Evolutionary conservation across 2,329 filamentous ascomycete species (phyloP), one percentile per base, ranked within the genome.

Genomic region (Lasiodiplodia sp.): DNA sequence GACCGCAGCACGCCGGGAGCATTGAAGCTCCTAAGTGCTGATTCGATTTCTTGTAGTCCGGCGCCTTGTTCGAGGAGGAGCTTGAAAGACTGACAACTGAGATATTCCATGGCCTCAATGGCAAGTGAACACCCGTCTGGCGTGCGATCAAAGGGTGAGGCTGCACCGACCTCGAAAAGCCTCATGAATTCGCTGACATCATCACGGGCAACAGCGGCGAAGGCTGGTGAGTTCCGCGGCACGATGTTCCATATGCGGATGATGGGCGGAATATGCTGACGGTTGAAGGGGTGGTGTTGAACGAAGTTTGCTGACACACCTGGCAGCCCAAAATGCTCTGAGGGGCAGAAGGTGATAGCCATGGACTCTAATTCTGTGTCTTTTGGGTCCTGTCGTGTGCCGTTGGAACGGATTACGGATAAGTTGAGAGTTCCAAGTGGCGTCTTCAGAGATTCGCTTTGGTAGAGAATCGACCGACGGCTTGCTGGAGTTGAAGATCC

Each of bases 1-100:
- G 40, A 8, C 16, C 5, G 0, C 18, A 18, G 1, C 16, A 18
- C 6, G 3, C 5, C 4, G 4, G 10, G 0, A 28, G 8, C 6
- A 8, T 8, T 0, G 2, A 0, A 4, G 0, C 18, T 10, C 2
- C 14, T 2, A 31, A n/a, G 0, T 21, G 25, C 57, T 2, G 40
- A 62, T 16, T 21, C 3, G 0, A 62, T 8, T 14, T 49, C 57
- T 8, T 8, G 8, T 14, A 21, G 16, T 10, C 57, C 57, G 14
- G 25, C 25, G 0, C 57, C 57, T 21, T 62, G 57, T 12, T 51
- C 38, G 37, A 62, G 25, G 5, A 62, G 57, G 2, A 62, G 40
- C 57, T 49, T 44, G 25, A 62, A 51, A 2, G 12, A 4, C 0
- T 31, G 40, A 34, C 3, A 21, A 18, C 40, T 62, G 1, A 0